Evolutionary conservation across 306 rosid genomes (phyloP).

Genomic region (Cucurbita argyrosperma): DNA sequence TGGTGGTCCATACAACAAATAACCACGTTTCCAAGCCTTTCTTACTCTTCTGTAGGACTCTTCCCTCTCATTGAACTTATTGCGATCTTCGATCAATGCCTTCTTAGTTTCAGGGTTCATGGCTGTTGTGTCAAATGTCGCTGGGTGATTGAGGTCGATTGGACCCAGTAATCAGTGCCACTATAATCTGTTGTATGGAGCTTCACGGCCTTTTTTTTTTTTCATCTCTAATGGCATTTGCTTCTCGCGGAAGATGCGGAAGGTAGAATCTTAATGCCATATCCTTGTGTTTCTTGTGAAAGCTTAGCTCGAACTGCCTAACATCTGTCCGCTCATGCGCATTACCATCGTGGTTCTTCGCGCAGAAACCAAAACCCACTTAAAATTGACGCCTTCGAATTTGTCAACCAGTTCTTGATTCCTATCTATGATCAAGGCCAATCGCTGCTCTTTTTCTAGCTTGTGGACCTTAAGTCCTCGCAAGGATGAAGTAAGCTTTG

Average conservation of each 20-base stretch:
- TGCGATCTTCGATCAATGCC: constrained; percentile 25
- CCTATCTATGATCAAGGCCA: constrained; percentile 26
- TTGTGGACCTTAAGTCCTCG: constrained; percentile 25
- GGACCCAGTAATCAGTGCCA: constrained; percentile 37
- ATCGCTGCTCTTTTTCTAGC: constrained; percentile 19
- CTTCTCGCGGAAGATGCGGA: constrained; percentile 16
- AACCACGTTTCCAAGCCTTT: constrained; percentile 50
- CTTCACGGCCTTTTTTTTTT: constrained; percentile 31
- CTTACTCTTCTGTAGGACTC: constrained; percentile 42
- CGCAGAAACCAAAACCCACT: constrained; percentile 26
- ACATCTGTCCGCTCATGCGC: constrained; percentile 6
- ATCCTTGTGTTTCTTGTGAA: constrained; percentile 28
- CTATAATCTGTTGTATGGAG: constrained; percentile 36
- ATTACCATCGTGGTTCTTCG: constrained; percentile 1
- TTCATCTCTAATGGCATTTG: constrained; percentile 16
- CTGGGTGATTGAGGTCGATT: constrained; percentile 36
- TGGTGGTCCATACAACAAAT: constrained; percentile 43
- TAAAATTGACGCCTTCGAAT: constrained; percentile 28
- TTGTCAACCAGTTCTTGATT: constrained; percentile 20
- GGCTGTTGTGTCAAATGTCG: constrained; percentile 30
- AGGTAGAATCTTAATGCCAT: constrained; percentile 31
- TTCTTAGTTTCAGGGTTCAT: constrained; percentile 30
- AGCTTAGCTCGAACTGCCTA: constrained; percentile 28
- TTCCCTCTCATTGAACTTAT: constrained; percentile 26
- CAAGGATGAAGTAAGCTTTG: constrained; percentile 7